Base-by-base conservation (phyloP, 2,329 filamentous ascomycete genomes). In the Neonectria sp. region DNA sequence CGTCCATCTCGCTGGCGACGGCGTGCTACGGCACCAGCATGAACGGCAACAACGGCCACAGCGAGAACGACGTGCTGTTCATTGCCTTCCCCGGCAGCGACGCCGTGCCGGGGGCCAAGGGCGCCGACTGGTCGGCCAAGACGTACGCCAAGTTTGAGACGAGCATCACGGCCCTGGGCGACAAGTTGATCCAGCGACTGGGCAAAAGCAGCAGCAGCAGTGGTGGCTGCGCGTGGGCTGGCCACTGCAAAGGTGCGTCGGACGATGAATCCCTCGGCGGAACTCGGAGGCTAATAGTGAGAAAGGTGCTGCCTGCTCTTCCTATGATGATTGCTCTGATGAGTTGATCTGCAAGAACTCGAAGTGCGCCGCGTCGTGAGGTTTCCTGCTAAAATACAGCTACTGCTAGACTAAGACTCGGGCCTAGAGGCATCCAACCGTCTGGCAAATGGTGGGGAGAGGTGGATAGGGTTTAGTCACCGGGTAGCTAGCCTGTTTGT, bases 41-140 rank as follows among this genome's bases (percentile, higher is more conserved):
- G 35, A 87, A 80, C 43, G 90, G 89, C 3, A 80, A 90, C 75
- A 81, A 78, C 60, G 90, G 90, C 1, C 85, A 91, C 76, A 83
- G 83, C 46, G 78, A 81, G 17, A 83, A 88, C 37, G 89, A 92
- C 75, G 87, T 92, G 0, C 77, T 92, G 40, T 92, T 88, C 76
- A 82, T 92, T 55, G 90, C 87, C 0, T 92, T 92, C 73, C 81
- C 81, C 0, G 89, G 89, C 2, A 63, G 77, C 0, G 84, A 86
- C 6, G 89, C 90, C 1, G 86, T 90, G 1, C 88, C 89, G 0
- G 89, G 89, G 1, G 78, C 81, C 13, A 75, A 78, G 2, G 83
- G 82, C 24, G 89, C 89, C 0, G 79, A 84, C 33, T 92, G 90
- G 90, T 79, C 79, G 9, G 87, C 89, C 0, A 74, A 76, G 7